Base-by-base conservation (phyloP, 768 basidiomycete species). In the Plicaturopsis crispa region DNA sequence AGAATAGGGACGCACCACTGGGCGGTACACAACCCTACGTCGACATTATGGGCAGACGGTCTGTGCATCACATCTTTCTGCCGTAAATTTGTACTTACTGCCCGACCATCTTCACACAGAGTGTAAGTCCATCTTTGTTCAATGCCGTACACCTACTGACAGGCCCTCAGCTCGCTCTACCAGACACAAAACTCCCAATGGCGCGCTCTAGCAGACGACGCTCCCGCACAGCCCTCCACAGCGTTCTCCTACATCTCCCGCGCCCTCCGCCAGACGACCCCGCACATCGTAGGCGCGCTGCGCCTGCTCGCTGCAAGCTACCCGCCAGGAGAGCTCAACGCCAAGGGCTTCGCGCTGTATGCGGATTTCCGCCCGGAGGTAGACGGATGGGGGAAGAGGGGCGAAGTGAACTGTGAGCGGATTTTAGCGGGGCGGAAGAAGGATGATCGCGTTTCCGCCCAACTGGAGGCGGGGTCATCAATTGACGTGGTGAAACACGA, bases 181-280 rank as follows among this genome's bases (percentile, higher is more conserved):
- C 76, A 79, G 48, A 80, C 80, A 2, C 75, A 75, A 43, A 50
- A 53, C 2, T 63, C 72, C 10, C 76, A 83, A 47, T 96, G 92
- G 90, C 77, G 89, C 24, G 94, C 87, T 2, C 73, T 98, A 11
- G 70, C 78, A 4, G 71, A 77, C 30, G 79, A 81, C 5, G 65
- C 69, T 4, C 85, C 88, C 3, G 75, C 79, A 2, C 62, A 72
- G 26, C 91, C 93, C 2, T 67, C 71, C 34, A 57, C 68, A n/a
- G 86, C 92, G 2, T 93, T 83, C 52, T 73, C 77, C 1, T 98
- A 97, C 55, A 81, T 97, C 41, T 76, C 79, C 8, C 74, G 78
- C 16, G 69, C 87, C 2, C 76, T 96, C 50, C 73, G 79, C 30
- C 88, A 93, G 57, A 85, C 84, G 1, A 73, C 80, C 12, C 79